Conservation (phyloP, 768 basidiomycete genomes). For the Sarcodon aspratus region DNA sequence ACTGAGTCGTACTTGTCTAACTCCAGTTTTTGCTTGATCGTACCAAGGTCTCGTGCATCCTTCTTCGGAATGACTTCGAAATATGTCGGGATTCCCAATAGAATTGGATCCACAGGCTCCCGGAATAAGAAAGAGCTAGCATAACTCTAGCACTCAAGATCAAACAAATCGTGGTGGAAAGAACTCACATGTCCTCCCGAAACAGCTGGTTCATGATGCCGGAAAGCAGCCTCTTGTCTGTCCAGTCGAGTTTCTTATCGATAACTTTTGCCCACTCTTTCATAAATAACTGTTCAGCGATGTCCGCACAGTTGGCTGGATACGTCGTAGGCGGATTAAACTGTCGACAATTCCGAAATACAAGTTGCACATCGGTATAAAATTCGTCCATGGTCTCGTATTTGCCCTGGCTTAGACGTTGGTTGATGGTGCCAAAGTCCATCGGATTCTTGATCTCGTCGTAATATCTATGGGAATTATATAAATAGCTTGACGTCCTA, state of each 20-base stretch:
- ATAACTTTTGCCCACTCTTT: slow-evolving; percentile 77
- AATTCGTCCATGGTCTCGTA: slow-evolving; percentile 82
- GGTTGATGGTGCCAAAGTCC: slow-evolving; percentile 79
- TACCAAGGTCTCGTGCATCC: slow-evolving; percentile 77
- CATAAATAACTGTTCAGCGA: slow-evolving; percentile 65
- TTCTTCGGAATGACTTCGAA: slow-evolving; percentile 76
- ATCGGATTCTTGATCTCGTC: slow-evolving; percentile 89
- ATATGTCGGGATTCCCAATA: slow-evolving; percentile 78
- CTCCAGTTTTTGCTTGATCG: slow-evolving; percentile 75
- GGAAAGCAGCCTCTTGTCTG: slow-evolving; percentile 73
- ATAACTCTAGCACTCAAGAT: neutral
- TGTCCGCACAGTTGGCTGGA: slow-evolving; percentile 59
- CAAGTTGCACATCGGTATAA: slow-evolving; percentile 65
- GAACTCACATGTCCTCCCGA: slow-evolving; percentile 55
- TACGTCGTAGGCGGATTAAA: slow-evolving; percentile 85
- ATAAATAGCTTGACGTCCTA: neutral
- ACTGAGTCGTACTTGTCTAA: slow-evolving; percentile 70
- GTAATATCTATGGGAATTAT: slow-evolving; percentile 50
- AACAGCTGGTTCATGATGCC: slow-evolving; percentile 56
- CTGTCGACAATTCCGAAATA: slow-evolving; percentile 81
- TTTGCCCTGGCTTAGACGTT: slow-evolving; percentile 51
- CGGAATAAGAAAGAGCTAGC: slow-evolving; percentile 66
- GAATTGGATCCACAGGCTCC: slow-evolving; percentile 82
- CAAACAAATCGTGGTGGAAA: neutral
- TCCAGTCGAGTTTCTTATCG: slow-evolving; percentile 62